Conservation (phyloP, 2,329 filamentous ascomycete species). For the Colletotrichum shisoi region DNA sequence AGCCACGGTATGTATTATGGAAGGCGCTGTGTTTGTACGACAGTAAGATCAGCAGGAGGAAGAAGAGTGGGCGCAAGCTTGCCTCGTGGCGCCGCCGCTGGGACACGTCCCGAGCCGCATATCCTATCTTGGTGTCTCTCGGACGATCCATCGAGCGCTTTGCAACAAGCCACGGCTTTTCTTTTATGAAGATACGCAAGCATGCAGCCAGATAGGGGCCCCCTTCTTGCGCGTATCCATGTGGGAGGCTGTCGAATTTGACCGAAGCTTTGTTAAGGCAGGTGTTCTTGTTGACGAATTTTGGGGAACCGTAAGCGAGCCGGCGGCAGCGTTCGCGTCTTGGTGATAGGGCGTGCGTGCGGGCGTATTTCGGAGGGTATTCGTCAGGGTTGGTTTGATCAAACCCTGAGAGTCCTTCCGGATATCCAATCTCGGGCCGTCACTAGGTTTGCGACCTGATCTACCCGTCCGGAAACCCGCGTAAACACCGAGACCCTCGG, state of each 20-base stretch:
- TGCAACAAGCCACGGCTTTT: constrained; percentile 1
- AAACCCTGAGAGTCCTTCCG: not conserved
- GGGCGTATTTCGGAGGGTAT: not conserved
- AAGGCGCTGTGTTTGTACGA: constrained; percentile 30
- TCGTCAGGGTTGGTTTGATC: not conserved
- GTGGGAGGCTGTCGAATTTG: constrained; percentile 20
- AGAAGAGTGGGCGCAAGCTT: not conserved
- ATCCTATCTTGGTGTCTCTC: not conserved
- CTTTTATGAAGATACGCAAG: constrained; percentile 17
- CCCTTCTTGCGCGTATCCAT: constrained; percentile 20
- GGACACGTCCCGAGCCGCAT: not conserved
- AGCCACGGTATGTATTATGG: constrained; percentile 32
- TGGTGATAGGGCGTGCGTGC: not conserved
- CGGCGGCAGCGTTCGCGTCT: not conserved
- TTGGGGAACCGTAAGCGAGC: constrained; percentile 1
- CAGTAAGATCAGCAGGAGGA: constrained; percentile 29
- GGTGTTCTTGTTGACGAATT: not conserved
- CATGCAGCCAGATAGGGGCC: not conserved
- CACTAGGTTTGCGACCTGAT: constrained; percentile 16
- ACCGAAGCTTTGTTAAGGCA: constrained; percentile 1
- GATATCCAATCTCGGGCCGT: constrained; percentile 16
- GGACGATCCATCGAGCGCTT: not conserved
- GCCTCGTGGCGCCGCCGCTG: not conserved
- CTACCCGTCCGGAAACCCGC: constrained; percentile 7
- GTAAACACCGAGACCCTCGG: constrained; percentile 22